Evolutionary conservation across 148 eudicot species (phyloP), one percentile per base, ranked within the genome.

Genomic region (Diospyros lotus): DNA sequence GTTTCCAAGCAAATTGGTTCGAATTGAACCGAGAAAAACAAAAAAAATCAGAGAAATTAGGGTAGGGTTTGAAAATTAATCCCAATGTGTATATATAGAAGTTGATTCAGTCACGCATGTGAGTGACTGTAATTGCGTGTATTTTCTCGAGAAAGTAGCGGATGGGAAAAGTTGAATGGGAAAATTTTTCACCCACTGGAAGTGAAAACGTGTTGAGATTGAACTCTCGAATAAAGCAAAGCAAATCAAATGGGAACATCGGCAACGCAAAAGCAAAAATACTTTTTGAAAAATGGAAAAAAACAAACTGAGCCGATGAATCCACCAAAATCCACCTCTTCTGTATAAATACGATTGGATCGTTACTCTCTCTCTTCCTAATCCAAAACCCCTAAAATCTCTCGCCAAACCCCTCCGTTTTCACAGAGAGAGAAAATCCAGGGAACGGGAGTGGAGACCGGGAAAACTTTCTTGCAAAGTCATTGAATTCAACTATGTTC

Each of bases 341-440:
- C 69, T 12, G 45, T 65, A 65, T 45, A 66, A 12, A 43, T 14
- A 28, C 28, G 14, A 10, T 60, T 1, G 18, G 14, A 17, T 2
- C 41, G 3, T 15, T 17, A 6, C 54, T 46, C 52, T 43, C 69
- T 12, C 51, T 65, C 18, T 43, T 38, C 1, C 41, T 18, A 4
- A 9, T 9, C 12, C 60, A 28, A 9, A 60, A 60, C 66, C 56
- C 64, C 74, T 11, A 7, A 60, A 72, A 72, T 45, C 52, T 52
- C 76, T 63, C 76, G 40, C 69, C 69, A 63, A 74, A 74, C 76
- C 76, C 69, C 51, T 8, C n/a, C 10, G 2, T 43, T 63, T 4
- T 11, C 28, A 28, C 28, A 45, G 56, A 60, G 56, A 41, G 54
- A 72, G 55, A 39, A 40, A 60, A 59, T 58, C 63, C 6, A 73